Evolutionary conservation across 2,329 filamentous ascomycete species (phyloP).

Genomic region (Trichoderma atrobrunneum): DNA sequence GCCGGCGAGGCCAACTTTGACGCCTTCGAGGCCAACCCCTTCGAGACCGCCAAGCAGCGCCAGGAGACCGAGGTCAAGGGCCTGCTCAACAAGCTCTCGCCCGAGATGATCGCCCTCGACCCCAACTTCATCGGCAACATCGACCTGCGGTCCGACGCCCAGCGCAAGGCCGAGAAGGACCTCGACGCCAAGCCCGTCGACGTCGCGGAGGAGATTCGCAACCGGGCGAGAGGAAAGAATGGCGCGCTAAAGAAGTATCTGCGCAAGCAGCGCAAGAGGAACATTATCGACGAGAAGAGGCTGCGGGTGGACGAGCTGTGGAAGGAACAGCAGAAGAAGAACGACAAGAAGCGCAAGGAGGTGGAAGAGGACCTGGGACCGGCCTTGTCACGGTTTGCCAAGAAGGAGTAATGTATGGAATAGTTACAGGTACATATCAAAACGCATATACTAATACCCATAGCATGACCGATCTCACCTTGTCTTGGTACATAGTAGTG

Average conservation of each 20-base stretch:
- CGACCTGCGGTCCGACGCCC: constrained; percentile 75
- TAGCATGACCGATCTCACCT: neutral
- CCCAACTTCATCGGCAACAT: constrained; percentile 88
- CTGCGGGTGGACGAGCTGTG: constrained; percentile 81
- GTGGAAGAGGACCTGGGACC: constrained; percentile 75
- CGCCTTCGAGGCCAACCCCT: constrained; percentile 88
- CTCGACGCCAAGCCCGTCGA: constrained; percentile 66
- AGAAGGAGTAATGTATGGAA: constrained; percentile 52
- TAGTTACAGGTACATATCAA: constrained; percentile 1
- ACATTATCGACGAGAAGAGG: constrained; percentile 94
- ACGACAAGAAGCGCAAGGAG: constrained; percentile 60
- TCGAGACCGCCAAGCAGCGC: constrained; percentile 87
- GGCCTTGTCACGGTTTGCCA: constrained; percentile 79
- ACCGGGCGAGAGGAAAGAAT: constrained; percentile 85
- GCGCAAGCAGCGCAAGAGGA: constrained; percentile 87
- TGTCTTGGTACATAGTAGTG: neutral
- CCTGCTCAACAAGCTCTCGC: constrained; percentile 89
- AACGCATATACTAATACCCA: constrained; percentile 23
- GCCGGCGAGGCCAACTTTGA: constrained; percentile 98
- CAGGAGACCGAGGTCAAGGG: constrained; percentile 88
- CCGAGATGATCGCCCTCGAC: constrained; percentile 95
- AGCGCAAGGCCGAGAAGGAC: constrained; percentile 73
- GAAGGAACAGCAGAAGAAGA: constrained; percentile 67
- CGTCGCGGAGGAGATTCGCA: constrained; percentile 62
- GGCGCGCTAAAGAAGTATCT: constrained; percentile 83